These are phyloP conservation scores for Exophiala phaeomuriformis DNA, from an alignment of 2,329 filamentous ascomycete species.

Conservation along the genomic window DNA sequence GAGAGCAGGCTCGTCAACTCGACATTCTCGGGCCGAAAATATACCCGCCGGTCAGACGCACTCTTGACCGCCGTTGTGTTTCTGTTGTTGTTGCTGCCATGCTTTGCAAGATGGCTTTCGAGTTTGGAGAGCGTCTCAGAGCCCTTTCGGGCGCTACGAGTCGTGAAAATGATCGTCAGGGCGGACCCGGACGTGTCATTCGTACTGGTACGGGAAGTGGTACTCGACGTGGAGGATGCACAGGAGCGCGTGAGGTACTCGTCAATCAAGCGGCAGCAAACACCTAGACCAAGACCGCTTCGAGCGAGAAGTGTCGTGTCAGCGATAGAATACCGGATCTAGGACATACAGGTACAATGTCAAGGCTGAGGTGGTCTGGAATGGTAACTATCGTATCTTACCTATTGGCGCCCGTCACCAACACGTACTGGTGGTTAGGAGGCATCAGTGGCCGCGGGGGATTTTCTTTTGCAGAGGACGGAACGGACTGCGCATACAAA, in stretches of 20 bases:
- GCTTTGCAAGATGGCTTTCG: constrained; percentile 52
- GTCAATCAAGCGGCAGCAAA: constrained; percentile 77
- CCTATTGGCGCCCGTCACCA: constrained; percentile 86
- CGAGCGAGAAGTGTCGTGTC: constrained; percentile 21
- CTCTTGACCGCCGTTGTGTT: too few species aligned
- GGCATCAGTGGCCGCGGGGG: not conserved
- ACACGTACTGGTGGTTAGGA: constrained; percentile 38
- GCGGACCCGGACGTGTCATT: constrained; percentile 56
- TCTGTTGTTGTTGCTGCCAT: constrained; percentile 34
- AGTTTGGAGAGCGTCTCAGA: constrained; percentile 62
- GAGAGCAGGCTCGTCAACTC: constrained; percentile 52
- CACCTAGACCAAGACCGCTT: constrained; percentile 80
- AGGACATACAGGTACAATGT: not conserved
- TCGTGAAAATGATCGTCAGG: constrained; percentile 76
- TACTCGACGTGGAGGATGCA: too few species aligned
- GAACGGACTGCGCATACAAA: too few species aligned
- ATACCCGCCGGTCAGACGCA: constrained; percentile 38
- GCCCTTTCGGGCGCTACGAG: constrained; percentile 67
- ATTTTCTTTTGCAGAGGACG: too few species aligned
- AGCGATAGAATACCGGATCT: constrained; percentile 21
- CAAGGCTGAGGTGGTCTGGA: too few species aligned
- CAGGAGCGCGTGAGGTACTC: constrained; percentile 58
- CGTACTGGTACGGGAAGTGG: too few species aligned
- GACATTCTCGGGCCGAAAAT: constrained; percentile 50
- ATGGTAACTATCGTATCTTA: constrained; percentile 33